Evolutionary conservation across 164 flowering plant genomes (phyloP).

Genomic region (Stephania yunnanensis): DNA sequence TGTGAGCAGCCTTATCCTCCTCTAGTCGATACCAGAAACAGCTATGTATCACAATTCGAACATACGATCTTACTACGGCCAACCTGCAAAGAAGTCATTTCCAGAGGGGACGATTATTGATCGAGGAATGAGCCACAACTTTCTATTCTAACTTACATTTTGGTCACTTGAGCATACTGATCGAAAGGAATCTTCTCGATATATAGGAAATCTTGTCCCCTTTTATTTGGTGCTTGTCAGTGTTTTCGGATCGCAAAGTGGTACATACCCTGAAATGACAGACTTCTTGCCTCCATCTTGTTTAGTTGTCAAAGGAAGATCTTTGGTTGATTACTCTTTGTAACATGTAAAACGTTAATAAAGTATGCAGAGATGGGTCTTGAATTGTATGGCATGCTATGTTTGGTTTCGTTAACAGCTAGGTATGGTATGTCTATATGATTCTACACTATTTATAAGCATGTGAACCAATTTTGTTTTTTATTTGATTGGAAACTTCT

Average conservation of each 20-base stretch:
- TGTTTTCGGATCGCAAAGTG: neutral
- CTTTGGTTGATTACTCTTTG: neutral
- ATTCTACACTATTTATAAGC: too few species aligned
- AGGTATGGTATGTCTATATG: too few species aligned
- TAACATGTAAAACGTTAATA: neutral
- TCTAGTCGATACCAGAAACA: slow-evolving; percentile 78
- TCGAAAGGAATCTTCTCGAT: neutral
- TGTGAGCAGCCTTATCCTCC: slow-evolving; percentile 83
- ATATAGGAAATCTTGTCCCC: neutral
- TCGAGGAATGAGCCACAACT: neutral
- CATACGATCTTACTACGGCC: slow-evolving; percentile 94
- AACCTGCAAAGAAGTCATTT: slow-evolving; percentile 94
- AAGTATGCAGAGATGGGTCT: too few species aligned
- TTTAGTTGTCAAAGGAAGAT: neutral
- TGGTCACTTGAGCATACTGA: neutral
- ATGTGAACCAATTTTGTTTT: too few species aligned
- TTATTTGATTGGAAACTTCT: too few species aligned
- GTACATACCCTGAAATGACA: neutral
- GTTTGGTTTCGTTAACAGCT: too few species aligned
- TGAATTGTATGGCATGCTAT: too few species aligned
- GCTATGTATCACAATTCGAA: slow-evolving; percentile 94
- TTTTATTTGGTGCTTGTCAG: neutral
- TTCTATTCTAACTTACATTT: neutral
- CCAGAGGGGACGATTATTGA: slow-evolving; percentile 87
- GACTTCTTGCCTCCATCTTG: neutral